phyloP scores from a whole-genome alignment of 2,329 filamentous ascomycete genomes.

The Clarireedia hainanense region DNA sequence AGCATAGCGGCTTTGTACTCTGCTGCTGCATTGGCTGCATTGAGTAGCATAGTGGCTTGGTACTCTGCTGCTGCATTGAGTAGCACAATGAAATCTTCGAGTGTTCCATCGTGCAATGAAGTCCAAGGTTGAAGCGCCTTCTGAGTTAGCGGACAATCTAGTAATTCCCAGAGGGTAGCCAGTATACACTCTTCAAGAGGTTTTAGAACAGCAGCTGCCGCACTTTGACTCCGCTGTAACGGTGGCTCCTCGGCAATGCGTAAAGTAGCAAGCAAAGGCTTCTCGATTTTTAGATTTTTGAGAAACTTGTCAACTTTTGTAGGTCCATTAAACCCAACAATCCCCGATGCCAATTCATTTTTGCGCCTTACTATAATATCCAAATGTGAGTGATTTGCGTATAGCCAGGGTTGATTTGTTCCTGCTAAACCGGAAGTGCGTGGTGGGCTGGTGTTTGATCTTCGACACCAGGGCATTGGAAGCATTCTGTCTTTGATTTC shows the following conservation, averaged over 20 bases:
- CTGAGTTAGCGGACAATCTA: slow-evolving; percentile 1
- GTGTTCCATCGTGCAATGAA: neutral
- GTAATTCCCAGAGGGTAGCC: slow-evolving; percentile 6
- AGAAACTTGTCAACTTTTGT: neutral
- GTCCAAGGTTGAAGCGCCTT: slow-evolving; percentile 1
- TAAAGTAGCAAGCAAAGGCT: neutral
- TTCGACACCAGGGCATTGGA: slow-evolving; percentile 5
- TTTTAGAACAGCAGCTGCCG: neutral
- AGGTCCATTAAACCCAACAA: neutral
- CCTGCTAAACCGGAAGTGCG: neutral
- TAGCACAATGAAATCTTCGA: neutral
- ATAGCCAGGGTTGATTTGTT: neutral
- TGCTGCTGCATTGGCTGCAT: slow-evolving; percentile 1
- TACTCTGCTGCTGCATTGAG: slow-evolving; percentile 2
- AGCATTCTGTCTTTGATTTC: slow-evolving; percentile 10
- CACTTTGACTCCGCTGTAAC: neutral
- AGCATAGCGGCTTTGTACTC: slow-evolving; percentile 2
- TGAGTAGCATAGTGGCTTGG: slow-evolving; percentile 1
- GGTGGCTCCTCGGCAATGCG: neutral
- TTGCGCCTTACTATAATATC: neutral
- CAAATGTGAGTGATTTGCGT: neutral
- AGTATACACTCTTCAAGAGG: slow-evolving; percentile 8
- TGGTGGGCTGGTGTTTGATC: neutral
- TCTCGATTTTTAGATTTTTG: neutral
- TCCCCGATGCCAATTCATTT: neutral